A percentile compares a stretch with the other conserved stretches of the same genome.
Evolutionary conservation across 139 green algal species (phyloP).

Genomic region (Coelastrella sp.): DNA sequence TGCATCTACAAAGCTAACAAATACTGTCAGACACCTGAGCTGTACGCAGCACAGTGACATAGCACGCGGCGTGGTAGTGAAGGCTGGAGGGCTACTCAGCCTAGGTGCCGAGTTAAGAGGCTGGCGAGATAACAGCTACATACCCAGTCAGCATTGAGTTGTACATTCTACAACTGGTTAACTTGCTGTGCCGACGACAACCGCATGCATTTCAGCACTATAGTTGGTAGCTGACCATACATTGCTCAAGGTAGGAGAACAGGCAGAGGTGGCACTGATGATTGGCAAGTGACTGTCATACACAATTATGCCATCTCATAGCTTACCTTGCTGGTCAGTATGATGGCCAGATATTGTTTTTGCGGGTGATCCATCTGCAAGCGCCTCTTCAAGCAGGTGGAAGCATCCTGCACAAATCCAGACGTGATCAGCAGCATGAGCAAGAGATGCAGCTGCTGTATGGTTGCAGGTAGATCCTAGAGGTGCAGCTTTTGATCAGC

Average conservation of each 20-base stretch:
- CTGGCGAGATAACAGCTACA: too few relatives aligned
- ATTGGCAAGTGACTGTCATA: background rate
- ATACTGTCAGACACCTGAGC: too few relatives aligned
- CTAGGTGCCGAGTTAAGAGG: too few relatives aligned
- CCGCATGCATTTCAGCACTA: background rate
- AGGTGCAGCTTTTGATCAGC: background rate
- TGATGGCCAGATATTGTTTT: conserved; percentile 70
- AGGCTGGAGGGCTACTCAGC: too few relatives aligned
- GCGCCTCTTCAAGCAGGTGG: conserved; percentile 56
- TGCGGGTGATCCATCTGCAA: conserved; percentile 72
- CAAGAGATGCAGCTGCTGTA: background rate
- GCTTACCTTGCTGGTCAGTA: conserved; percentile 59
- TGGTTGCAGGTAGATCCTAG: background rate
- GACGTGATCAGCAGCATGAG: background rate
- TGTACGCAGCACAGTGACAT: too few relatives aligned
- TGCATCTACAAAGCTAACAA: too few relatives aligned
- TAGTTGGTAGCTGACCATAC: background rate
- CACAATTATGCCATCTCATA: background rate
- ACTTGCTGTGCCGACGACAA: background rate
- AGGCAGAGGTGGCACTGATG: background rate
- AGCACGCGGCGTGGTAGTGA: too few relatives aligned
- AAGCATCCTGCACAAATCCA: conserved; percentile 54
- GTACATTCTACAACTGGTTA: too few relatives aligned
- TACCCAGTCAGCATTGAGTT: too few relatives aligned
- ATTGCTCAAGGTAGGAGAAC: background rate